A percentile compares a stretch with the other conserved stretches of the same genome.
Evolutionary conservation across 2,329 filamentous ascomycete species (phyloP).

Genomic region (Botrytis aclada): DNA sequence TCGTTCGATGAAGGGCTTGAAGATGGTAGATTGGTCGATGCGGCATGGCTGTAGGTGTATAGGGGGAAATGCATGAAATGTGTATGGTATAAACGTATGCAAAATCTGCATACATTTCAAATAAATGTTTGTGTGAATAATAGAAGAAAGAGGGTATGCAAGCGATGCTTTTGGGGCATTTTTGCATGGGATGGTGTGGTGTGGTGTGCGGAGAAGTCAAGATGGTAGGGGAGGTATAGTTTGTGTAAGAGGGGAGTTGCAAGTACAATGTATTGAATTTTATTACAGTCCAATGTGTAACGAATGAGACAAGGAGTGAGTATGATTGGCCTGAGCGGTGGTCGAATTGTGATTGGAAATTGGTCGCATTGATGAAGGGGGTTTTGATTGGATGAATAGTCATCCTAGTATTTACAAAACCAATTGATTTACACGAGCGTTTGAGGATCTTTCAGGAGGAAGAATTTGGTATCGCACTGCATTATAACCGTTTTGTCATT

Average conservation of each 20-base stretch:
- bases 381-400: not conserved
- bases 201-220: not conserved
- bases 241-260: not conserved
- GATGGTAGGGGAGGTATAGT: not conserved
- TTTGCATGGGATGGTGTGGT: not conserved
- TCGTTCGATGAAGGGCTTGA: not conserved
- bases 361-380: not conserved
- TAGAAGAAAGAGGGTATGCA: not conserved
- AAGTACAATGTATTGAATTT: not conserved
- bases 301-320: not conserved
- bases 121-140: not conserved
- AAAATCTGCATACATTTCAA: not conserved
- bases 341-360: not conserved
- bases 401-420: not conserved
- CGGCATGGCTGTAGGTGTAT: not conserved
- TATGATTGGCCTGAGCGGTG: not conserved
- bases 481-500: not conserved
- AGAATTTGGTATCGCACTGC: not conserved
- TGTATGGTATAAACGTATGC: not conserved
- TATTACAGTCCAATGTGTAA: not conserved
- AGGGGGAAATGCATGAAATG: not conserved
- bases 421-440: not conserved
- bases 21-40: not conserved
- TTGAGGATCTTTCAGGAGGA: conserved; percentile 1
- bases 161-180: not conserved